Evolutionary conservation across 2,329 filamentous ascomycete species (phyloP), one percentile per base, ranked within the genome.

Genomic region (Beauveria australis): DNA sequence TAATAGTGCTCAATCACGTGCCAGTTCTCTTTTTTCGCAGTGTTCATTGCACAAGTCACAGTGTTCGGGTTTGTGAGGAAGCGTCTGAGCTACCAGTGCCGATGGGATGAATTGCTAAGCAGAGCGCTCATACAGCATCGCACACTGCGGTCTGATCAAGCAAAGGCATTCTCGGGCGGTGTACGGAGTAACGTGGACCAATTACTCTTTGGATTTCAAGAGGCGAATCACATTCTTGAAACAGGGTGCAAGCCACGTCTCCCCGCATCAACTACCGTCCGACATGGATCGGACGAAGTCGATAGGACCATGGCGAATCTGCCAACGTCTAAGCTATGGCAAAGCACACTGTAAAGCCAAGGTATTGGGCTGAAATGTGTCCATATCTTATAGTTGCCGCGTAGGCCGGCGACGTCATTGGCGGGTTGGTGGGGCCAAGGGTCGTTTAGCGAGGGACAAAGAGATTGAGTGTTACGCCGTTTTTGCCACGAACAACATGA

Each of bases 371-470:
- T 30, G 22, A 10, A 22, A 3, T 46, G 33, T 37, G 33, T 49
- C 14, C 47, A 30, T 9, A 30, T 10, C 7, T 43, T n/a, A n/a
- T 22, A 5, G 46, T 14, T 47, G 58, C 58, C 58, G 58, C 58
- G 49, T 60, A 41, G 40, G 41, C 49, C 10, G 5, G 22, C 49
- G 49, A 60, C 58, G 58, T 60, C 58, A 54, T 58, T 9, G n/a
- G 46, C 30, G 19, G 33, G 19, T 44, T 37, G 33, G 22, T 22
- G 30, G 28, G 18, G 33, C 7, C 19, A 40, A n/a, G 53, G 24
- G 46, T 40, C 46, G 22, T 22, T 12, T 10, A 10, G 30, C 14
- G 33, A 19, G 26, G 40, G 40, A 18, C 40, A 22, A n/a, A 46
- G 19, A 12, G 40, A 7, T 16, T n/a, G 8, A 12, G 16, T 5